Percentiles rank a stretch among this genome's conserved stretches.
These are phyloP conservation scores for Agrocybe pediades DNA, from an alignment of 768 basidiomycete genomes.

Conservation along the genomic window DNA sequence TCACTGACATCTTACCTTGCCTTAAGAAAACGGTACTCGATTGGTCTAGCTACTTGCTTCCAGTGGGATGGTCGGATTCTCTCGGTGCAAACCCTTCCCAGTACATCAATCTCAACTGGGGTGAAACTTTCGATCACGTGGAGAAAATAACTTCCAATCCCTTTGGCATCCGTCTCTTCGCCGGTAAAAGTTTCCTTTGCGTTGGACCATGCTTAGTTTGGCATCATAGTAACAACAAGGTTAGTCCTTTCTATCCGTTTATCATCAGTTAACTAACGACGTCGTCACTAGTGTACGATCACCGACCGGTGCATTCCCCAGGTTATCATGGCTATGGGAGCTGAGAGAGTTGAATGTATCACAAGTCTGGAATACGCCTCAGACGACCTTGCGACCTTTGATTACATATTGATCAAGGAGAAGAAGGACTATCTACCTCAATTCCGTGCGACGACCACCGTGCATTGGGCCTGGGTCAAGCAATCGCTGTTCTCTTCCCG, in stretches of 20 bases:
- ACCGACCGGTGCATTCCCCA: conserved; percentile 52
- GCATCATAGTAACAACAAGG: neutral
- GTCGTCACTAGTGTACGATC: conserved; percentile 36
- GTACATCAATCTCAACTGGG: conserved; percentile 51
- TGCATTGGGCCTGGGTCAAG: conserved; percentile 75
- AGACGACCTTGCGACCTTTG: conserved; percentile 39
- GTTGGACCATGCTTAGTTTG: conserved; percentile 52
- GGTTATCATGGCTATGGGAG: conserved; percentile 81
- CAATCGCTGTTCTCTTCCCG: conserved; percentile 71
- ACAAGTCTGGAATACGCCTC: conserved; percentile 46
- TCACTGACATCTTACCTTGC: no score
- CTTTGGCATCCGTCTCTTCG: conserved; percentile 60
- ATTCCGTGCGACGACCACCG: conserved; percentile 33
- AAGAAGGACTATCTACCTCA: conserved; percentile 29
- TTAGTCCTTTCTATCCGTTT: conserved; percentile 5
- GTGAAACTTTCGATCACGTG: conserved; percentile 50
- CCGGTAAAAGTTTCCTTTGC: conserved; percentile 57
- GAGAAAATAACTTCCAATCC: conserved; percentile 58
- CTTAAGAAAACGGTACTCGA: conserved; percentile 42
- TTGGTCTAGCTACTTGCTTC: conserved; percentile 64
- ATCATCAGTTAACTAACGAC: conserved; percentile 22
- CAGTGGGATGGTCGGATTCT: conserved; percentile 55
- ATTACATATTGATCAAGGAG: conserved; percentile 67
- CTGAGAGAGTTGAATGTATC: conserved; percentile 67
- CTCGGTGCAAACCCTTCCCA: conserved; percentile 41